Percentiles rank a stretch among this genome's conserved stretches.
Conservation (phyloP, 1,284 basidiomycete species). For the Cryptococcus maquisensis region DNA sequence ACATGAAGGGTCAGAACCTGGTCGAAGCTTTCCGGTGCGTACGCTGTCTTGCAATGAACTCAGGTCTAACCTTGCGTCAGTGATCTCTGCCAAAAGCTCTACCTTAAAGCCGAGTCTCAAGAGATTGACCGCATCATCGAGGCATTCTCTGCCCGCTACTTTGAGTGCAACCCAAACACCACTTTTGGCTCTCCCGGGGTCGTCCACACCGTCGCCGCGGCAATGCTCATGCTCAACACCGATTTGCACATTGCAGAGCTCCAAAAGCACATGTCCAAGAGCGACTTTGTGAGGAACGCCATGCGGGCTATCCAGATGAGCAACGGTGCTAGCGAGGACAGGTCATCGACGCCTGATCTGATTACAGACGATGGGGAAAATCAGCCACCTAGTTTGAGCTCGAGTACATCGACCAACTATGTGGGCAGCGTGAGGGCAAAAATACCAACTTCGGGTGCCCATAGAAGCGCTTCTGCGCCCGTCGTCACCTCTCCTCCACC, state of each 20-base stretch:
- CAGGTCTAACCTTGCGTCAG: constrained; percentile 48
- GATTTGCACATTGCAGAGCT: constrained; percentile 95
- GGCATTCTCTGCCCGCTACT: constrained; percentile 82
- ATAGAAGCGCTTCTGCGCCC: constrained; percentile 35
- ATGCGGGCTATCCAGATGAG: constrained; percentile 66
- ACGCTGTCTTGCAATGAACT: not conserved
- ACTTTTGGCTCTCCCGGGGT: constrained; percentile 79
- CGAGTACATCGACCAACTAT: constrained; percentile 20
- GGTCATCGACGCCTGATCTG: constrained; percentile 59
- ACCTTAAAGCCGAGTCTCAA: constrained; percentile 92
- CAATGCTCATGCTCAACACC: constrained; percentile 90
- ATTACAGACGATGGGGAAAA: constrained; percentile 61
- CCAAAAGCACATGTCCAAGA: constrained; percentile 82
- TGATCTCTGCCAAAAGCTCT: constrained; percentile 83
- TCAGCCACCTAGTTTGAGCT: constrained; percentile 20
- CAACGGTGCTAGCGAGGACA: constrained; percentile 10
- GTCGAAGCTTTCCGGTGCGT: constrained; percentile 83
- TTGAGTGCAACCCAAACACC: constrained; percentile 78
- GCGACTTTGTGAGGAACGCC: constrained; percentile 89
- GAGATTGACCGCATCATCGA: constrained; percentile 95
- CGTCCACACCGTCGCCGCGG: constrained; percentile 89
- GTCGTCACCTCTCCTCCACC: constrained; percentile 8
- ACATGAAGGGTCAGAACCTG: constrained; percentile 74
- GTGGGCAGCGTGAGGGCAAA: constrained; percentile 17
- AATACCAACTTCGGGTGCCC: constrained; percentile 7